Percentiles rank a stretch among this genome's conserved stretches.
Evolutionary conservation across 257 asterid species (phyloP).

Genomic region (Solanum tacnaense): DNA sequence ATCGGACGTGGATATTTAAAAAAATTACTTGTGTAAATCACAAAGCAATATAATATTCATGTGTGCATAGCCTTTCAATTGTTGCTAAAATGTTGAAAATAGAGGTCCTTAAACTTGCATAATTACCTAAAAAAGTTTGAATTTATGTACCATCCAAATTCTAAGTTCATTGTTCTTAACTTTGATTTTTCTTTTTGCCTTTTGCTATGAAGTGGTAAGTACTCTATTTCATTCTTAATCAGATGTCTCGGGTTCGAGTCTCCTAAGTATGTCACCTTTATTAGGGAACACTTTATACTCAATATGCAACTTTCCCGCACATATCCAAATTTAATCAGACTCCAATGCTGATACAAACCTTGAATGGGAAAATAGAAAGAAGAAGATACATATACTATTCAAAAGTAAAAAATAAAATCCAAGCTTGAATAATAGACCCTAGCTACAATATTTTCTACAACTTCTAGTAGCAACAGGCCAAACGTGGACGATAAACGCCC

Average conservation of each 20-base stretch:
- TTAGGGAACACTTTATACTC: neutral
- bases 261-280: too few species aligned
- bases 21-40: neutral
- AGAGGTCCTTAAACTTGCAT: neutral
- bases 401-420: neutral
- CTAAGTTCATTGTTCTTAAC: neutral
- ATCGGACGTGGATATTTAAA: too few species aligned
- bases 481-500: slow-evolving; percentile 30
- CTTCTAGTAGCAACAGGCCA: slow-evolving; percentile 13
- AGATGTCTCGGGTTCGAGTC: too few species aligned
- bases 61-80: neutral
- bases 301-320: too few species aligned
- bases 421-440: neutral
- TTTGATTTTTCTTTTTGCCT: neutral
- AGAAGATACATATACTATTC: neutral
- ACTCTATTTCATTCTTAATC: too few species aligned
- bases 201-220: neutral
- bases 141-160: neutral
- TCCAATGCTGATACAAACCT: neutral
- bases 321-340: neutral
- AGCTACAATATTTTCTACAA: neutral
- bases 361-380: too few species aligned
- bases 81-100: neutral
- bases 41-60: neutral
- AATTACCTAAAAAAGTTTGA: neutral